Conservation (phyloP, 768 basidiomycete genomes). For the Kwoniella dejecticola region DNA sequence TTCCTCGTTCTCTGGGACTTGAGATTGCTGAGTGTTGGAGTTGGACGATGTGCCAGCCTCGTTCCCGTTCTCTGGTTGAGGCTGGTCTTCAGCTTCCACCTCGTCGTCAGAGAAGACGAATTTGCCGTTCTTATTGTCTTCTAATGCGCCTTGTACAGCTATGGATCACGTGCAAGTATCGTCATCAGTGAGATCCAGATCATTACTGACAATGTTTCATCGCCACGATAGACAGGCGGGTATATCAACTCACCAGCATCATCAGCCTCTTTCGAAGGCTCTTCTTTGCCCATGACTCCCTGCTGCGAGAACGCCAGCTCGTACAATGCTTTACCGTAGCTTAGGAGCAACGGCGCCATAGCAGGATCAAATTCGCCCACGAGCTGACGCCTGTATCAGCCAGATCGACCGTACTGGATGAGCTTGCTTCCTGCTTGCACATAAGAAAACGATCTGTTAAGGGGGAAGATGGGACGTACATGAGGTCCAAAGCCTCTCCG, state of each 20-base stretch:
- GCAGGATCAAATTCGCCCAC: slow-evolving; percentile 79
- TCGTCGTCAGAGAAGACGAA: slow-evolving; percentile 33
- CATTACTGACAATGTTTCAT: too few relatives aligned
- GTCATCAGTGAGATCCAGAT: too few relatives aligned
- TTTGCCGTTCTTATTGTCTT: slow-evolving; percentile 14
- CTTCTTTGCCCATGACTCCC: slow-evolving; percentile 86
- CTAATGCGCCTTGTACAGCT: slow-evolving; percentile 14
- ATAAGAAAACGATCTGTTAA: neutral
- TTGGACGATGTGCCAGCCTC: slow-evolving; percentile 9
- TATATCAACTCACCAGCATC: slow-evolving; percentile 40
- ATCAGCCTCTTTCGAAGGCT: slow-evolving; percentile 59
- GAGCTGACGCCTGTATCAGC: slow-evolving; percentile 39
- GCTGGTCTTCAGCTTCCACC: slow-evolving; percentile 24
- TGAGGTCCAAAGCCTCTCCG: slow-evolving; percentile 52
- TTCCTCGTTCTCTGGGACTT: slow-evolving; percentile 29
- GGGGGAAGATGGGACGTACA: slow-evolving; percentile 35
- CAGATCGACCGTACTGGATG: neutral
- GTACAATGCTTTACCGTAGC: slow-evolving; percentile 88
- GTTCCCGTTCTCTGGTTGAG: slow-evolving; percentile 1
- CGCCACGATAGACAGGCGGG: too few relatives aligned
- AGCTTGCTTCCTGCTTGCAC: neutral
- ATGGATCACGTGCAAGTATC: too few relatives aligned
- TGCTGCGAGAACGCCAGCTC: slow-evolving; percentile 87
- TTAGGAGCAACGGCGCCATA: slow-evolving; percentile 82
- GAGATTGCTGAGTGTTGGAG: too few relatives aligned